Base-by-base conservation (phyloP, 2,329 filamentous ascomycete genomes). In the Hypoxylon sp. region DNA sequence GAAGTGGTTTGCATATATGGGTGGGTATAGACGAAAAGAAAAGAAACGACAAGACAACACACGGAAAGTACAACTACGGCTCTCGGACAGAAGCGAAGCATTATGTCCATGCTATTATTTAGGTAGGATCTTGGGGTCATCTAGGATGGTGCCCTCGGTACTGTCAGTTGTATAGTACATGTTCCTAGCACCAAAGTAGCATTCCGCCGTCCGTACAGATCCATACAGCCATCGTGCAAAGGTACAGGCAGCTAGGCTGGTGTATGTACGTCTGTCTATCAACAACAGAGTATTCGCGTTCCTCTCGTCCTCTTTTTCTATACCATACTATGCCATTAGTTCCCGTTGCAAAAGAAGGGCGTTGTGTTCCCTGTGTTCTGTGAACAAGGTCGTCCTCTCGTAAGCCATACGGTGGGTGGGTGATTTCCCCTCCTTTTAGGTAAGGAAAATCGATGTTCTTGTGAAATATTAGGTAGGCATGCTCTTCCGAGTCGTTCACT, bases 121-220 rank as follows among this genome's bases (percentile, higher is more conserved):
- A 47, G 11, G 37, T 14, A 29, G 26, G 31, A 58, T 5, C 47
- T 5, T 17, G 19, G 24, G 22, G 42, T 53, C 19, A 9, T 62
- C 42, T 19, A 48, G 19, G 54, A 57, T 13, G 54, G 17, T 35
- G 26, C 29, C 39, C 61, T 10, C 42, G 50, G 37, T 50, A 46
- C 52, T 68, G 35, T 65, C 55, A 65, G 65, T 70, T 69, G 50
- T 70, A 74, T 71, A 70, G 57, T 69, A 72, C 67, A 73, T 46
- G 33, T 57, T 52, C 59, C 58, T 68, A 60, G 51, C 67, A 42
- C 48, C 19, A 63, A 47, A 44, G 22, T 42, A 46, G 44, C 58
- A 24, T 57, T 33, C 37, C 24, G 39, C 13, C 19, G 24, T 29
- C 22, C 35, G 48, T 51, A 14, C 14, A 39, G 22, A 50, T 58